These are phyloP conservation scores for Kluyveromyces aestuarii DNA, from an alignment of 805 yeast genomes.

Conservation along the genomic window DNA sequence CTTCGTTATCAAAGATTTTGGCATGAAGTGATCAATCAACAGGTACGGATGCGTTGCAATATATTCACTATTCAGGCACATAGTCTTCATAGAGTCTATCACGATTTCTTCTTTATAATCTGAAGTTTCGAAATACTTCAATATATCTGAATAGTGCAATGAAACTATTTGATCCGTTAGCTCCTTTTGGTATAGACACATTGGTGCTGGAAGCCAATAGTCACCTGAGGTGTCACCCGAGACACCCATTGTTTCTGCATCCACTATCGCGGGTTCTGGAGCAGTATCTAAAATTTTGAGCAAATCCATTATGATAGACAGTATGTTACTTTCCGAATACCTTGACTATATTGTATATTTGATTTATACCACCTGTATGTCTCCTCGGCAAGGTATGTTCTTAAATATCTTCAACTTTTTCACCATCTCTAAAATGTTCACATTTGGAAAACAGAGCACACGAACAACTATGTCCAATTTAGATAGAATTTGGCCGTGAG, in stretches of 20 bases:
- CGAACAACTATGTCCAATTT: not conserved
- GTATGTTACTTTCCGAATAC: not conserved
- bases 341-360: not conserved
- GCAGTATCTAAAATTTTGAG: conserved; percentile 69
- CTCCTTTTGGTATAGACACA: conserved; percentile 80
- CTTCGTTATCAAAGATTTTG: conserved; percentile 62
- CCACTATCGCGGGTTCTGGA: conserved; percentile 74
- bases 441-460: not conserved
- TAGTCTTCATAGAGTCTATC: conserved; percentile 65
- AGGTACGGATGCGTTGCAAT: conserved; percentile 88
- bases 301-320: conserved; percentile 51
- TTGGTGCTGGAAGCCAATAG: conserved; percentile 71
- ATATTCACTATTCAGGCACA: conserved; percentile 65
- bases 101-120: conserved; percentile 45
- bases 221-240: conserved; percentile 39
- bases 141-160: conserved; percentile 81
- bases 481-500: too few species aligned
- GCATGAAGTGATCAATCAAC: conserved; percentile 76
- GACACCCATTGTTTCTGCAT: conserved; percentile 36
- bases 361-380: not conserved
- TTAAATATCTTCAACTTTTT: not conserved
- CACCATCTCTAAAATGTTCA: not conserved
- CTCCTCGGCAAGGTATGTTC: not conserved
- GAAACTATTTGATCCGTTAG: conserved; percentile 87
- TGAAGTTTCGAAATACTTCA: conserved; percentile 67